phyloP scores from a whole-genome alignment of 1,284 basidiomycete species.

The Tremellales sp. region DNA sequence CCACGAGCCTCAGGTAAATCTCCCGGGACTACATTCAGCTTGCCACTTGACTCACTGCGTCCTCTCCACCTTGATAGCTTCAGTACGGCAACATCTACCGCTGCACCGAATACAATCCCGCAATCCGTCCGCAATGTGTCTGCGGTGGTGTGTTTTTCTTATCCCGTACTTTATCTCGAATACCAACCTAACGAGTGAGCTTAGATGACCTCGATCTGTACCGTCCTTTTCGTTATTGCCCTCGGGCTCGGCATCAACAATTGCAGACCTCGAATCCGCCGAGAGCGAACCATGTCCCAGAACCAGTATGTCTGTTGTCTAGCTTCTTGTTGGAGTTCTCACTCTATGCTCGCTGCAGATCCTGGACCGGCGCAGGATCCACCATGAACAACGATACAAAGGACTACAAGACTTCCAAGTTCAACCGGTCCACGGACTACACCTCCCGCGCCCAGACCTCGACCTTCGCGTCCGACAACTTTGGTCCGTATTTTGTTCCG shows the following conservation, averaged over 20 bases:
- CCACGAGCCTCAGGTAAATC: too few species aligned
- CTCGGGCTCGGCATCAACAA: conserved; percentile 25
- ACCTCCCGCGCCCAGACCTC: conserved; percentile 7
- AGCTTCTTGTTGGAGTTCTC: neutral
- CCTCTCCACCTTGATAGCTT: too few species aligned
- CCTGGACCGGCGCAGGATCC: conserved; percentile 29
- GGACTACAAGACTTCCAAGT: neutral
- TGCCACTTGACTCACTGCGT: too few species aligned
- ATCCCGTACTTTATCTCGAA: too few species aligned
- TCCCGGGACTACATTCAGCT: too few species aligned
- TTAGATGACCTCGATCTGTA: conserved; percentile 38
- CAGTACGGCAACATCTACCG: too few species aligned
- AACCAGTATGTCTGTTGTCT: conserved; percentile 14
- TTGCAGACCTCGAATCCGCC: conserved; percentile 19
- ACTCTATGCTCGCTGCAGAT: conserved; percentile 9
- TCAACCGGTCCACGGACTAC: conserved; percentile 6
- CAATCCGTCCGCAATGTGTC: too few species aligned
- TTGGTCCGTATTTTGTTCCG: too few species aligned
- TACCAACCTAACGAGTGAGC: neutral
- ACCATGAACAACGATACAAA: conserved; percentile 9
- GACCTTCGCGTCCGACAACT: conserved; percentile 17
- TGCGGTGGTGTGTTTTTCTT: too few species aligned
- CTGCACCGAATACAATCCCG: too few species aligned
- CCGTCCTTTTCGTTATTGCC: conserved; percentile 21
- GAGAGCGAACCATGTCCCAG: conserved; percentile 19